phyloP scores from a whole-genome alignment of 306 rosid genomes.

The Quercus alba region DNA sequence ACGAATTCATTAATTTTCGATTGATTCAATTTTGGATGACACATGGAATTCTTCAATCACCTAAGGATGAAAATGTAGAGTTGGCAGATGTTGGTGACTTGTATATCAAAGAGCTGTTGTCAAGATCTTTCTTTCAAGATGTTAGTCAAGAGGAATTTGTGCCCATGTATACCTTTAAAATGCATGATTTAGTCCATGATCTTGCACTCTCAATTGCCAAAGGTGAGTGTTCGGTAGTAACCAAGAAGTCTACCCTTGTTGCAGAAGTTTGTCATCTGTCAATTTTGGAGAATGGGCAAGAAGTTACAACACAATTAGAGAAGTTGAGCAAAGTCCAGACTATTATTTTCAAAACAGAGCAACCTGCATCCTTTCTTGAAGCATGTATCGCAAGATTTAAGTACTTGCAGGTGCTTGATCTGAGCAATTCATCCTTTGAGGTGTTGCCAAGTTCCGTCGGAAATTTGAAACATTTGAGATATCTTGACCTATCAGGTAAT shows the following conservation, averaged over 20 bases:
- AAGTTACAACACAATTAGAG: too few species aligned
- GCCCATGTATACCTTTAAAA: background rate
- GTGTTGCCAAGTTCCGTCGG: background rate
- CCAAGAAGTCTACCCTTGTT: background rate
- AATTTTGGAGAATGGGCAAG: too few species aligned
- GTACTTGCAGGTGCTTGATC: slow-evolving; percentile 11
- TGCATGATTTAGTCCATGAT: slow-evolving; percentile 32
- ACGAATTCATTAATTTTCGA: accelerated
- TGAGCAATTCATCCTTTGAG: slow-evolving; percentile 9
- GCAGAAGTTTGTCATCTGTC: too few species aligned
- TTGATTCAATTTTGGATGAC: too few species aligned
- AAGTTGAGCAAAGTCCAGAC: too few species aligned
- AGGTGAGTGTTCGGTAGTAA: background rate
- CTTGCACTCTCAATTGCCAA: slow-evolving; percentile 16
- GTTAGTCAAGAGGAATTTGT: too few species aligned
- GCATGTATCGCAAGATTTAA: background rate
- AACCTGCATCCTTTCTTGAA: too few species aligned
- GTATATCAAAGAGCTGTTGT: accelerated
- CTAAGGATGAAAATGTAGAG: accelerated
- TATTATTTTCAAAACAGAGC: background rate
- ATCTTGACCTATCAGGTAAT: slow-evolving; percentile 3
- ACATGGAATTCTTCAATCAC: too few species aligned
- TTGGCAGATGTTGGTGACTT: too few species aligned
- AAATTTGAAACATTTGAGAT: background rate
- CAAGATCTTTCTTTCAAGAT: too few species aligned